Evolutionary conservation across 805 yeast species (phyloP), one percentile per base, ranked within the genome.

Genomic region (Millerago galiae): DNA sequence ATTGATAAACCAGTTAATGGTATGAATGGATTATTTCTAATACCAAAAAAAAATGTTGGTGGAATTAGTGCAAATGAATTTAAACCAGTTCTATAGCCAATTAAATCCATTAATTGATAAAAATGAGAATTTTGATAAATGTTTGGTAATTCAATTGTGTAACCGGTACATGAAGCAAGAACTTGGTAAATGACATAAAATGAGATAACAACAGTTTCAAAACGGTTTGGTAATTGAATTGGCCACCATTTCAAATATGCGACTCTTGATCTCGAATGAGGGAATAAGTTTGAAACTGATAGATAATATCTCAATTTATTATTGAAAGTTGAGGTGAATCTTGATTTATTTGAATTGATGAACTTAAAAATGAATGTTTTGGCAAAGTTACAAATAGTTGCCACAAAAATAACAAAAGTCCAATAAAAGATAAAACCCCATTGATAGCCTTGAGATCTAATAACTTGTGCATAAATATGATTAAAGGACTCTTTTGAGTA

Each of bases 21-120:
- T 47, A 75, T 72, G 54, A 85, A 66, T 16, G 86, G 76, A 54
- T 83, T 85, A 59, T 85, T 86, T 53, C 93, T 67, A 26, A 83
- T 82, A 5, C 87, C 86, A 59, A 84, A 81, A 43, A 83, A 61
- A 46, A 76, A 72, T 14, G 79, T 57, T 7, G 72, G 56, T 1
- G 93, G 91, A 44, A 80, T 67, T 38, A 78, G 44, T 41, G 74
- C 75, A 31, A 75, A 59, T 2, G 74, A 60, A 59, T 75, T 61
- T 15, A 77, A 42, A 37, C 74, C 82, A 6, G 75, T 62, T 59
- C 86, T 67, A 56, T 77, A 81, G 34, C 75, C 78, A 14, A 80
- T 61, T 42, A 68, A 44, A 35, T 61, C 68, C 42, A 61, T 37
- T 13, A 61, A 52, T 42, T 59, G 62, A 45, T 48, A 53, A 16